Base-by-base conservation (phyloP, 306 rosid species). In the Abrus precatorius region DNA sequence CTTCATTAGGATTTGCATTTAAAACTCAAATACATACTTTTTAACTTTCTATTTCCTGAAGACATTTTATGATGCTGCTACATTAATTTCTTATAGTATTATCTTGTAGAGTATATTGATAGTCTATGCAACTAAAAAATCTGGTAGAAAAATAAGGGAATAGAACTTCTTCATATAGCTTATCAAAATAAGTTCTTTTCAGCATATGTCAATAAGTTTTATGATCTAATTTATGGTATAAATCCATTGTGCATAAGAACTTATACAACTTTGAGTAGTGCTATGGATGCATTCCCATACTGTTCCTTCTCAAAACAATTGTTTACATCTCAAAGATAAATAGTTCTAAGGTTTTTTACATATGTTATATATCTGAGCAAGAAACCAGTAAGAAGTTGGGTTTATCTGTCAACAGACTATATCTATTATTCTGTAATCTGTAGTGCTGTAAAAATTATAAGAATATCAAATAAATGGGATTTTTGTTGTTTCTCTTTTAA, bases 401-500 rank as follows among this genome's bases (percentile, higher is more conserved):
- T 43, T 76, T 67, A 68, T 68, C 36, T 40, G 45, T 70, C 60
- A 54, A 34, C 59, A 28, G 38, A 6, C 32, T 4, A 14, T 61
- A 52, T 36, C 69, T 69, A 20, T 53, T 84, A 12, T 70, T 20
- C 20, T 20, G 20, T 20, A 20, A 44, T 48, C 33, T 76, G 45
- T 38, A 69, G 43, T 74, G 52, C 68, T 3, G 5, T 48, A 33
- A 74, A 67, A 69, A 32, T 55, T 27, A 36, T 59, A 45, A 41
- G 56, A 53, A 32, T 61, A 59, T 62, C 27, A 62, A 69, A 27
- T 29, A 76, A 83, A 63, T 77, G 47, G 72, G 83, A 41, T 55
- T 61, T 12, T 72, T 55, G 52, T 55, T 27, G 32, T 69, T 67
- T 77, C 79, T 81, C 49, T 69, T 71, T 84, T 69, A 61, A 56